Evolutionary conservation across 2,329 filamentous ascomycete species (phyloP).

Genomic region (Zasmidium citrigriseum): DNA sequence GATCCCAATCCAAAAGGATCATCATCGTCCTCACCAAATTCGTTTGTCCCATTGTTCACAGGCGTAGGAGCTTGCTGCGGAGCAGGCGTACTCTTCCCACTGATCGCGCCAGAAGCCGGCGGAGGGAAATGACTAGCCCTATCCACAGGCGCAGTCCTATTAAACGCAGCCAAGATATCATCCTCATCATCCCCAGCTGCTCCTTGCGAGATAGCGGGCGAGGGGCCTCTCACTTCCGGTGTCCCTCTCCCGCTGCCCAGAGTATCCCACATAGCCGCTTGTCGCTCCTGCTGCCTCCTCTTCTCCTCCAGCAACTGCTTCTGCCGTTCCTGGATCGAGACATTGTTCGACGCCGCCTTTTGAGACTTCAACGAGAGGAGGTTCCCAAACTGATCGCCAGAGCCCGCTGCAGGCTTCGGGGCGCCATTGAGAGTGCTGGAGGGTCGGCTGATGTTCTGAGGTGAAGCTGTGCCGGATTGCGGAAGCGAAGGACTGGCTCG

Average conservation of each 20-base stretch:
- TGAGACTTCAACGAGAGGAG: constrained; percentile 65
- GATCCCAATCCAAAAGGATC: constrained; percentile 79
- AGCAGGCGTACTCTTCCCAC: constrained; percentile 44
- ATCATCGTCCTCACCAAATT: constrained; percentile 62
- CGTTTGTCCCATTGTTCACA: constrained; percentile 2
- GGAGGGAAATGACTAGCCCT: constrained; percentile 61
- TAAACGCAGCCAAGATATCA: constrained; percentile 64
- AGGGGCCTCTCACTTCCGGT: constrained; percentile 30
- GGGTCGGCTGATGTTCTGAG: constrained; percentile 36
- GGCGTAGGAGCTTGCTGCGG: constrained; percentile 9
- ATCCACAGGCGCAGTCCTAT: constrained; percentile 60
- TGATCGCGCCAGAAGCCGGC: constrained; percentile 34
- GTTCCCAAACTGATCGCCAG: constrained; percentile 74
- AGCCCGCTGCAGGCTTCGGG: constrained; percentile 54
- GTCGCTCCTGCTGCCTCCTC: constrained; percentile 73
- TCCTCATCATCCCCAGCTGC: constrained; percentile 48
- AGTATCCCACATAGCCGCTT: constrained; percentile 68
- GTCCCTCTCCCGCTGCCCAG: constrained; percentile 68
- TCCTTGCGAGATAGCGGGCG: constrained; percentile 18
- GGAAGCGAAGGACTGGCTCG: constrained; percentile 42
- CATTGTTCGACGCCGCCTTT: constrained; percentile 64
- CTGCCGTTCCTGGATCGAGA: constrained; percentile 67
- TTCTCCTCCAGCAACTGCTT: constrained; percentile 76
- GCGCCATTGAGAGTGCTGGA: constrained; percentile 43
- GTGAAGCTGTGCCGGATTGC: constrained; percentile 36